phyloP scores from a whole-genome alignment of 129 eudicot species.

The Lactuca saligna region DNA sequence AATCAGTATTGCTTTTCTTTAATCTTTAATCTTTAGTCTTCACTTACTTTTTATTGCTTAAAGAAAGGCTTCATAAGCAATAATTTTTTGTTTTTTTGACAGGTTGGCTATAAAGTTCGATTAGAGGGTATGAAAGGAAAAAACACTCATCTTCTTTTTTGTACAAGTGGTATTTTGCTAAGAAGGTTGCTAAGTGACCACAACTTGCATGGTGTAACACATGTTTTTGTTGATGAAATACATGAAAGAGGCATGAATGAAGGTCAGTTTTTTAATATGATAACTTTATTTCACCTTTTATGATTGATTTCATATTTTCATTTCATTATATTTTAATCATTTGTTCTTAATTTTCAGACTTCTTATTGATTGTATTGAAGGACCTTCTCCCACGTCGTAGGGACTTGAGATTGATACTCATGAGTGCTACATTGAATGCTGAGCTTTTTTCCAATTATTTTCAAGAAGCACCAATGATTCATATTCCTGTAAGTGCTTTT shows the following conservation, averaged over 20 bases:
- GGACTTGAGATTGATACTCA: slow-evolving; percentile 87
- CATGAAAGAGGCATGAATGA: slow-evolving; percentile 99
- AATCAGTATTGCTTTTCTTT: slow-evolving; percentile 54
- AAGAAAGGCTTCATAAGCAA: slow-evolving; percentile 1
- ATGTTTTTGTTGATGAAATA: slow-evolving; percentile 98
- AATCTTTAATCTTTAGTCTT: slow-evolving; percentile 3
- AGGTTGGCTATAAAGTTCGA: slow-evolving; percentile 99
- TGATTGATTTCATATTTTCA: slow-evolving; percentile 1
- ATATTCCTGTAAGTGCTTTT: slow-evolving; percentile 70
- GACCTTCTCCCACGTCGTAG: slow-evolving; percentile 93
- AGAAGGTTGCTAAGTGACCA: slow-evolving; percentile 89
- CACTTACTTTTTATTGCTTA: slow-evolving; percentile 7
- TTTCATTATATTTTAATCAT: slow-evolving; percentile 19
- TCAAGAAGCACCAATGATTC: slow-evolving; percentile 92
- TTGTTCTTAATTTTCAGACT: slow-evolving; percentile 52
- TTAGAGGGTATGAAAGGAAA: slow-evolving; percentile 98
- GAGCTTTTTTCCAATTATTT: slow-evolving; percentile 84
- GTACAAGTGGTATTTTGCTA: slow-evolving; percentile 98
- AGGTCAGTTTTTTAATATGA: slow-evolving; percentile 48
- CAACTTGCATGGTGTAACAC: slow-evolving; percentile 88
- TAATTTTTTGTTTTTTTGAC: slow-evolving; percentile 17
- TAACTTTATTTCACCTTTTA: slow-evolving; percentile 1
- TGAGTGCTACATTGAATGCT: slow-evolving; percentile 99
- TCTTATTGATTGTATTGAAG: slow-evolving; percentile 91
- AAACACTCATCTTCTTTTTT: slow-evolving; percentile 93